A percentile compares a stretch with the other conserved stretches of the same genome.
These are phyloP conservation scores for Alternaria ethzedia DNA, from an alignment of 2,329 filamentous ascomycete species.

Conservation along the genomic window DNA sequence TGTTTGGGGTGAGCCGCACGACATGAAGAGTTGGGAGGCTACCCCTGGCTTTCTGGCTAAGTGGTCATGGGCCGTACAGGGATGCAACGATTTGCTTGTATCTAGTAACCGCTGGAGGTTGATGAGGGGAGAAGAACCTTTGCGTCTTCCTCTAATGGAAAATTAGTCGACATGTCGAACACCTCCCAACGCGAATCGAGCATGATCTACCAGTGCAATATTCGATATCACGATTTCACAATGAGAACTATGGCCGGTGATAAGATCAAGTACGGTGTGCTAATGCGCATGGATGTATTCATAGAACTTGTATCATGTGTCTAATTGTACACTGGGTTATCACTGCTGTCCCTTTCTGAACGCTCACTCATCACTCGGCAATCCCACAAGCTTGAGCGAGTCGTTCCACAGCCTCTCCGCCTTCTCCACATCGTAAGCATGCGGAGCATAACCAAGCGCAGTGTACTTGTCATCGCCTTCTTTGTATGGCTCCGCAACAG, in stretches of 20 bases:
- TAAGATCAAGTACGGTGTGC: background rate
- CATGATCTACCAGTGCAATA: background rate
- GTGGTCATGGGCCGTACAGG: constrained; percentile 11
- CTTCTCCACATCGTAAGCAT: constrained; percentile 35
- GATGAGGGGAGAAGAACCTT: background rate
- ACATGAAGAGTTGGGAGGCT: constrained; percentile 12
- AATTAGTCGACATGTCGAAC: background rate
- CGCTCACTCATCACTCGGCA: background rate
- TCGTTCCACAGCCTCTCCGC: constrained; percentile 39
- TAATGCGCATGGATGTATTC: background rate
- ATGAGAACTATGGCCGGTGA: background rate
- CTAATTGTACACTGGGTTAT: background rate
- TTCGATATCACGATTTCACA: background rate
- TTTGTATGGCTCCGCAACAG: constrained; percentile 17
- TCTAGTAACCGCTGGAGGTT: constrained; percentile 6
- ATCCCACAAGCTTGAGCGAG: constrained; percentile 8
- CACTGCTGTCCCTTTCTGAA: background rate
- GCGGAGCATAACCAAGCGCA: constrained; percentile 25
- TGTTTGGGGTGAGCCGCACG: constrained; percentile 17
- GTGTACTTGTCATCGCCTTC: constrained; percentile 18
- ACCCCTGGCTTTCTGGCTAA: constrained; percentile 10
- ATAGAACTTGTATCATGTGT: background rate
- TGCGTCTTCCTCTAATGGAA: background rate
- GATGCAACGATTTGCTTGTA: constrained; percentile 11
- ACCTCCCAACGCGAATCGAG: background rate